Percentiles rank a stretch among this genome's conserved stretches.
Conservation (phyloP, 768 basidiomycete species). For the Kwoniella sp. region DNA sequence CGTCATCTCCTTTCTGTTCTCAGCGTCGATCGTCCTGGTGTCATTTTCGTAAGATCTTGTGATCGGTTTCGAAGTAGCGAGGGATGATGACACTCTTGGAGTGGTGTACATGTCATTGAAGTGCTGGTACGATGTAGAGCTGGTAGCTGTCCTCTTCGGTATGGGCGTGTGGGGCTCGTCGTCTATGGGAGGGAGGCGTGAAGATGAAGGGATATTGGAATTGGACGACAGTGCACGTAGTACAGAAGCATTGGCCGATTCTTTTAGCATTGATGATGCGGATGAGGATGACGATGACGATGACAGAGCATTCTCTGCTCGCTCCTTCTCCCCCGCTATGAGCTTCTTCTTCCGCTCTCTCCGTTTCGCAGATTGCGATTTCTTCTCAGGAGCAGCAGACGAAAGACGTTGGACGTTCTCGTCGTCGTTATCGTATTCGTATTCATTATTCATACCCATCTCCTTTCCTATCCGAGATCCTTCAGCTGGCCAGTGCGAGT, state of each 20-base stretch:
- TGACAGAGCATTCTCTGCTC: slow-evolving; percentile 3
- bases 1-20: not conserved
- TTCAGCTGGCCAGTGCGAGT: too few species aligned
- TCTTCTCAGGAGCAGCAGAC: not conserved
- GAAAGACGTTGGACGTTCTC: not conserved
- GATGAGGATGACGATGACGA: not conserved
- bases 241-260: too few species aligned
- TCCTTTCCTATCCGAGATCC: too few species aligned
- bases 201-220: not conserved
- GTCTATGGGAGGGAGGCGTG: not conserved
- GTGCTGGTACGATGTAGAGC: not conserved
- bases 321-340: slow-evolving; percentile 15
- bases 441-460: too few species aligned
- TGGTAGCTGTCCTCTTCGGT: not conserved
- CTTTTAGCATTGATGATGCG: not conserved
- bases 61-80: slow-evolving; percentile 1
- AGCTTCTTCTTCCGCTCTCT: slow-evolving; percentile 25
- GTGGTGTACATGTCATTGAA: not conserved
- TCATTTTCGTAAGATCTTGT: not conserved
- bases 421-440: too few species aligned
- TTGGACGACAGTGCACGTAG: not conserved
- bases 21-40: not conserved
- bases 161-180: not conserved
- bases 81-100: not conserved
- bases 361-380: slow-evolving; percentile 13